Evolutionary conservation across 2,329 filamentous ascomycete species (phyloP).

Genomic region (Tolypocladium tropicale): DNA sequence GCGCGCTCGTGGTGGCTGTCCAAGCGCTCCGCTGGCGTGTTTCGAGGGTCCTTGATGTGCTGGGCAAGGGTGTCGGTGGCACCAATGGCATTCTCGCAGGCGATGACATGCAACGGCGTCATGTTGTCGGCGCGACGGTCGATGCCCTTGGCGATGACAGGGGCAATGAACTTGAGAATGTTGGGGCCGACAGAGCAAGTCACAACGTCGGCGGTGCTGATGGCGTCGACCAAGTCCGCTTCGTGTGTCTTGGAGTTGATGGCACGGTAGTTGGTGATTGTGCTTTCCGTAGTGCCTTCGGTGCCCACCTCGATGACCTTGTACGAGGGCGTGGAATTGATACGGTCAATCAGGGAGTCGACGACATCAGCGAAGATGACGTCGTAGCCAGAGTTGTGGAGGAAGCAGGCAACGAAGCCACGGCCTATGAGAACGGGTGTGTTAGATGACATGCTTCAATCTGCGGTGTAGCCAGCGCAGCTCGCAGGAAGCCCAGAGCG

Average conservation of each 20-base stretch:
- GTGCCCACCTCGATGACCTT: conserved; percentile 86
- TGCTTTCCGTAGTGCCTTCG: conserved; percentile 70
- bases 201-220: conserved; percentile 78
- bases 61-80: conserved; percentile 80
- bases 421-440: conserved; percentile 36
- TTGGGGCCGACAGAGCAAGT: conserved; percentile 96
- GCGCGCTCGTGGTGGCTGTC: conserved; percentile 63
- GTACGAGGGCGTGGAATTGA: conserved; percentile 71
- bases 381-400: conserved; percentile 90
- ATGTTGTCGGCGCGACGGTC: conserved; percentile 55
- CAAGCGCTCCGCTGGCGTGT: conserved; percentile 59
- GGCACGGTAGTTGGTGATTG: conserved; percentile 90
- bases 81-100: conserved; percentile 95
- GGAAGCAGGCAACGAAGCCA: conserved; percentile 82
- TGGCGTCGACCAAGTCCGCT: conserved; percentile 71
- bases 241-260: conserved; percentile 90
- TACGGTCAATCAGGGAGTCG: conserved; percentile 66
- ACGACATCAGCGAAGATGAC: conserved; percentile 95
- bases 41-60: conserved; percentile 65
- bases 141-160: conserved; percentile 90
- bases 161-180: conserved; percentile 92
- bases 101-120: conserved; percentile 79
- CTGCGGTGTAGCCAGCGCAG: background rate
- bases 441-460: background rate
- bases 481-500: background rate